Percentiles rank a stretch among this genome's conserved stretches.
Evolutionary conservation across 495 filamentous ascomycete genomes (phyloP).

Genomic region (Aspergillus incahuasiensis): DNA sequence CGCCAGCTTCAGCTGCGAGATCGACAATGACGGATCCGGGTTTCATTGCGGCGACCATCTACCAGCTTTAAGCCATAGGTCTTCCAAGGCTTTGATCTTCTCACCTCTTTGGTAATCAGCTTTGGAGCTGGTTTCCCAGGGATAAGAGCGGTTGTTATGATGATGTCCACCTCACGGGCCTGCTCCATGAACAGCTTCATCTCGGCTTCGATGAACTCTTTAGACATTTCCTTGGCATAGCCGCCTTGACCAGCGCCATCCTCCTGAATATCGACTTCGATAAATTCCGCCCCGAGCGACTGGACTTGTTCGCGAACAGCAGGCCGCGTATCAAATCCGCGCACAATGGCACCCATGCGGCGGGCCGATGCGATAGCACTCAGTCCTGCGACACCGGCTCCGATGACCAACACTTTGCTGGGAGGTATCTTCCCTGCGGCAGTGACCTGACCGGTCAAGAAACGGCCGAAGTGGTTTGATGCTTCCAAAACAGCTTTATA

Average conservation of each 20-base stretch:
- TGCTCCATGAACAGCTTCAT: constrained; percentile 84
- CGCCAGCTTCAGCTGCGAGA: constrained; percentile 74
- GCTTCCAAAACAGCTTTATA: constrained; percentile 83
- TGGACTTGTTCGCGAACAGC: constrained; percentile 80
- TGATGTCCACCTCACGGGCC: constrained; percentile 77
- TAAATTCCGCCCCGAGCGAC: constrained; percentile 76
- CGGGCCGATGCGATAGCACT: constrained; percentile 77
- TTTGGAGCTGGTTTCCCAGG: constrained; percentile 72
- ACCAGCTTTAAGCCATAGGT: not conserved
- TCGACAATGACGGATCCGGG: constrained; percentile 78
- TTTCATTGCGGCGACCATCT: constrained; percentile 75
- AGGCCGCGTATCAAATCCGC: constrained; percentile 75
- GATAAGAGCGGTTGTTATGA: constrained; percentile 79
- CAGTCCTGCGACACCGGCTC: constrained; percentile 74
- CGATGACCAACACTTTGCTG: constrained; percentile 77
- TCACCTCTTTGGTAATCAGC: constrained; percentile 62
- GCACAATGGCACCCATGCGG: constrained; percentile 76
- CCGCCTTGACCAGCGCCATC: constrained; percentile 77
- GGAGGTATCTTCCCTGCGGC: constrained; percentile 79
- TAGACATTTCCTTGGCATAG: constrained; percentile 84
- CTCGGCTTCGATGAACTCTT: constrained; percentile 81
- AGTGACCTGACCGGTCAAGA: constrained; percentile 77
- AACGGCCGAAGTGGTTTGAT: constrained; percentile 76
- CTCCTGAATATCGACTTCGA: constrained; percentile 79
- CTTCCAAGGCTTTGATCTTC: not conserved